Evolutionary conservation across 1,139 yeast genomes (phyloP).

Genomic region (Zygosaccharomyces sapae): DNA sequence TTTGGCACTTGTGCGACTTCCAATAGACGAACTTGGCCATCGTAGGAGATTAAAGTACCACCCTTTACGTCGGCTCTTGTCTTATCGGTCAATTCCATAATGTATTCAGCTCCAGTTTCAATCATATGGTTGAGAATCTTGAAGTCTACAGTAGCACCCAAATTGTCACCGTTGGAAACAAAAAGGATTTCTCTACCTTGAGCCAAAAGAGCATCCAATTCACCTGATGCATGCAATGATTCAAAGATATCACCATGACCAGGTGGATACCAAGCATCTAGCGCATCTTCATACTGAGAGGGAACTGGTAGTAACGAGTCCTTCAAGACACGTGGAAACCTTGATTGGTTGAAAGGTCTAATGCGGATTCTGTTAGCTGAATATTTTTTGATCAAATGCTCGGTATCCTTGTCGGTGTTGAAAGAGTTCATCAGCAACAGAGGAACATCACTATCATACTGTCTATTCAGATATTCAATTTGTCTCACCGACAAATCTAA

Average conservation of each 20-base stretch:
- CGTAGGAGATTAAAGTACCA: constrained; percentile 95
- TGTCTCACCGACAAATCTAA: constrained; percentile 94
- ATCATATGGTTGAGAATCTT: constrained; percentile 89
- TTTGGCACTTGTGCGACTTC: constrained; percentile 99
- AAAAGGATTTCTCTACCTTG: constrained; percentile 94
- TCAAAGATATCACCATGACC: constrained; percentile 99
- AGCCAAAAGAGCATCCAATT: constrained; percentile 80
- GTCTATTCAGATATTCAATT: constrained; percentile 90
- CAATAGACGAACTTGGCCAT: constrained; percentile 87
- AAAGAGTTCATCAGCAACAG: constrained; percentile 95
- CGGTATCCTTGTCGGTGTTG: constrained; percentile 95
- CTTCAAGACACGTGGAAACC: constrained; percentile 91
- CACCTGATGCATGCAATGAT: constrained; percentile 83
- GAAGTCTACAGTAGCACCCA: constrained; percentile 96
- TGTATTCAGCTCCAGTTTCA: constrained; percentile 85
- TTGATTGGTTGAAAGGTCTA: constrained; percentile 93
- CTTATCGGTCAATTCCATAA: constrained; percentile 97
- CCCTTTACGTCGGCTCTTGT: constrained; percentile 99
- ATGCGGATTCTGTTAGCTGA: constrained; percentile 95
- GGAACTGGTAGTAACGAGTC: constrained; percentile 96
- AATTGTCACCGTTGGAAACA: constrained; percentile 96
- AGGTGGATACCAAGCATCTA: constrained; percentile 96
- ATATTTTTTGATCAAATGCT: constrained; percentile 90
- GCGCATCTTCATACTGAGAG: constrained; percentile 62
- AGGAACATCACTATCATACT: constrained; percentile 89